These are phyloP conservation scores for Phaeosphaeriaceae sp. DNA, from an alignment of 2,329 filamentous ascomycete species.

Conservation along the genomic window DNA sequence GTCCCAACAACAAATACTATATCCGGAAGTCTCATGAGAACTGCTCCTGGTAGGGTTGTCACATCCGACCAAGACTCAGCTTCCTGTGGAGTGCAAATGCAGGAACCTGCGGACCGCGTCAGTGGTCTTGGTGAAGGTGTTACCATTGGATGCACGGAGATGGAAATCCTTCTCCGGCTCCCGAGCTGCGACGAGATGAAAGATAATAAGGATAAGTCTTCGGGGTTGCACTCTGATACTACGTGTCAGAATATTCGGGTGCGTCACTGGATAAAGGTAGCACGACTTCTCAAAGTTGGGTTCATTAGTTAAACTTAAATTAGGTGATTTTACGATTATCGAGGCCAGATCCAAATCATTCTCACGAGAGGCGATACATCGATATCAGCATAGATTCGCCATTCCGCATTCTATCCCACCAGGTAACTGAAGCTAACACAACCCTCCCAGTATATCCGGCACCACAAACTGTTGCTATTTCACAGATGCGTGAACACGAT, in stretches of 20 bases:
- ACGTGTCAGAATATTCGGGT: constrained; percentile 94
- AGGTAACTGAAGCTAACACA: constrained; percentile 87
- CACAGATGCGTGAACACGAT: constrained; percentile 60
- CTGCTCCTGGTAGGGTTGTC: constrained; percentile 81
- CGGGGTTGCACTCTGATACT: constrained; percentile 83
- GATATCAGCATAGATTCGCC: constrained; percentile 97
- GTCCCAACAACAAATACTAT: constrained; percentile 75
- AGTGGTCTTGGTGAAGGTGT: constrained; percentile 76
- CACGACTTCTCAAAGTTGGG: constrained; percentile 24
- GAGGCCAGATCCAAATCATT: constrained; percentile 78
- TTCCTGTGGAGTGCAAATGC: constrained; percentile 60
- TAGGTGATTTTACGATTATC: constrained; percentile 93
- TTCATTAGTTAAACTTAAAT: constrained; percentile 10
- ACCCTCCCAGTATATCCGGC: constrained; percentile 80
- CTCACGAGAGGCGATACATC: constrained; percentile 82
- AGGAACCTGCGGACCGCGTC: constrained; percentile 71
- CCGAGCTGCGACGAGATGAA: constrained; percentile 86
- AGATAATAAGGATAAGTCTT: constrained; percentile 69
- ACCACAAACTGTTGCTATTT: constrained; percentile 46
- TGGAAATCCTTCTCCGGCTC: constrained; percentile 91
- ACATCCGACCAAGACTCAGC: constrained; percentile 66
- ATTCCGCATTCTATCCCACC: constrained; percentile 90
- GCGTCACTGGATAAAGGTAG: constrained; percentile 94
- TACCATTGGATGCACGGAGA: constrained; percentile 86
- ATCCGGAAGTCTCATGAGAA: constrained; percentile 75